A percentile compares a stretch with the other conserved stretches of the same genome.
Evolutionary conservation across 352 stramenopile species (phyloP).

Genomic region (Phytopythium boreale): DNA sequence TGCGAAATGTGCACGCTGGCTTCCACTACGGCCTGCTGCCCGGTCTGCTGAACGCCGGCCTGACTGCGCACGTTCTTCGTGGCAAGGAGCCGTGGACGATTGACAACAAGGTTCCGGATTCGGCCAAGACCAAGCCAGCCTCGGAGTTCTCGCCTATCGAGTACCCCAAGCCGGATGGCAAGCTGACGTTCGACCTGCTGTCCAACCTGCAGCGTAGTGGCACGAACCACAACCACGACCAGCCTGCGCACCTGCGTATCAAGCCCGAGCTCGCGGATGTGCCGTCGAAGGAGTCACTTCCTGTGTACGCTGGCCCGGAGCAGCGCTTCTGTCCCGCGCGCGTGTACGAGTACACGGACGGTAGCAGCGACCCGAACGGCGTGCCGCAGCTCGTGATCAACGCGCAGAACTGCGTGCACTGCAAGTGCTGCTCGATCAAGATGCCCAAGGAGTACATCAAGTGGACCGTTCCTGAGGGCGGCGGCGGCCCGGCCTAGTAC

Average conservation of each 20-base stretch:
- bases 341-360: constrained; percentile 98
- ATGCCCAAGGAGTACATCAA: constrained; percentile 99
- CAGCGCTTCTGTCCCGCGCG: constrained; percentile 97
- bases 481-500: constrained; percentile 97
- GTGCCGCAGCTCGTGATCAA: constrained; percentile 97
- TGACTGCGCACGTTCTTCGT: constrained; percentile 92
- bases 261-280: constrained; percentile 89
- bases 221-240: constrained; percentile 98
- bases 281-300: constrained; percentile 84
- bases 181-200: constrained; percentile 98
- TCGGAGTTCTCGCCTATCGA: constrained; percentile 91
- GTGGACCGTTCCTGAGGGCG: constrained; percentile 98
- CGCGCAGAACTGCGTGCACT: constrained; percentile 99
- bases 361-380: constrained; percentile 80
- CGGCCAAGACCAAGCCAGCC: constrained; percentile 90
- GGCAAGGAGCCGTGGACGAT: constrained; percentile 98
- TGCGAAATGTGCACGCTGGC: constrained; percentile 96
- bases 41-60: constrained; percentile 93
- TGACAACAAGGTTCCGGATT: constrained; percentile 78
- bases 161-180: constrained; percentile 96
- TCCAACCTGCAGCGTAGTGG: constrained; percentile 96
- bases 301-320: constrained; percentile 96
- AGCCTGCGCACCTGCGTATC: constrained; percentile 96
- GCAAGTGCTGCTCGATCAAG: constrained; percentile 99
- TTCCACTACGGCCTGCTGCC: constrained; percentile 95